Evolutionary conservation across 2,329 filamentous ascomycete species (phyloP), one percentile per base, ranked within the genome.

Genomic region (Stromatinia cepivora): DNA sequence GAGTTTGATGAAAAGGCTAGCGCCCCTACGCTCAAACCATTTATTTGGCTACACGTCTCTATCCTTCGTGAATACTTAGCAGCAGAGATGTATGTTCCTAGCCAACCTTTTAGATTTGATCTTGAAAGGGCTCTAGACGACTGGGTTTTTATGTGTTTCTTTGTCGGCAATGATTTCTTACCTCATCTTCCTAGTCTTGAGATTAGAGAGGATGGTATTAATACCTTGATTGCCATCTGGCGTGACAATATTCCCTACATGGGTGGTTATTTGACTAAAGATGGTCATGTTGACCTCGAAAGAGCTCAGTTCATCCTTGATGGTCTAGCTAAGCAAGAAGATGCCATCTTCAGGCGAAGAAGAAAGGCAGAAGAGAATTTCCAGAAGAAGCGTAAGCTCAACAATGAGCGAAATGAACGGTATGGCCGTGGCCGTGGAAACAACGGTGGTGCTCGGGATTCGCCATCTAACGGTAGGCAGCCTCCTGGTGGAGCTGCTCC

Each of bases 71-170:
- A 99, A 81, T 99, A 99, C 79, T 85, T 99, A 67, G 93, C 91
- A 70, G 90, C 92, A 65, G 95, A 99, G 81, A 88, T 99, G 76
- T 87, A 91, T 76, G 90, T 97, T 46, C 90, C 92, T 25, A 87
- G 89, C 69, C 87, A 97, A 73, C 90, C 90, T 1, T 98, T 98
- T 81, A 87, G 88, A 67, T 98, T 97, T 80, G 93, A 99, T 78
- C 84, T 99, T 57, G 95, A 99, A 81, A 89, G 95, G 73, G 94
- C 94, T 36, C 87, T 98, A 70, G 95, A 98, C 80, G 94, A 98
- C 79, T 98, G 94, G 95, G 93, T 98, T 20, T 98, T 98, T 80
- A 95, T 98, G 89, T 98, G 94, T 82, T 98, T 96, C 82, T 98
- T 98, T 79, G 94, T 98, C 69, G 94, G 94, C 74, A 99, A 99